These are phyloP conservation scores for Hyphopichia khmerensis DNA, from an alignment of 1,139 yeast species.

Conservation along the genomic window DNA sequence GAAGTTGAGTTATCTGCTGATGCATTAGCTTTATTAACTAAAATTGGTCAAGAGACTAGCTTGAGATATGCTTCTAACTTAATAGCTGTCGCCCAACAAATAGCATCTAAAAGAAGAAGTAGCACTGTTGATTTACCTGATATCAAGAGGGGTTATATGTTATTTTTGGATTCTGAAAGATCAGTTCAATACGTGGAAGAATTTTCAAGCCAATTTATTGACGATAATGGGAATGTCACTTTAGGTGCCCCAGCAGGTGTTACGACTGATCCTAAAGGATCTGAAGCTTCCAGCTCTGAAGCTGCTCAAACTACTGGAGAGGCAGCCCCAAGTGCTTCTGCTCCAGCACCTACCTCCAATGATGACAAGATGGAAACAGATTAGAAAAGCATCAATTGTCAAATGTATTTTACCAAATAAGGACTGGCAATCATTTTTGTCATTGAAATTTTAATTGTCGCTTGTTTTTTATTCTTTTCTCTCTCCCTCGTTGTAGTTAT, in stretches of 20 bases:
- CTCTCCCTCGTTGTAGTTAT: background rate
- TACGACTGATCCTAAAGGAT: conserved; percentile 10
- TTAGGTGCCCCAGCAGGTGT: conserved; percentile 31
- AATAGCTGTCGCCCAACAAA: conserved; percentile 84
- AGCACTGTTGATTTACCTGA: conserved; percentile 73
- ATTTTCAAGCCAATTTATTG: conserved; percentile 65
- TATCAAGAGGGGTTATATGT: conserved; percentile 80
- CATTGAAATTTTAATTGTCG: too few relatives aligned
- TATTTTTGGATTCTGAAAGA: conserved; percentile 86
- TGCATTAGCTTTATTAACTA: conserved; percentile 85
- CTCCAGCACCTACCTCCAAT: background rate
- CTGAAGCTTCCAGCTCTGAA: conserved; percentile 5
- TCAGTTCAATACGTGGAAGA: conserved; percentile 80
- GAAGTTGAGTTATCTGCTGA: conserved; percentile 84
- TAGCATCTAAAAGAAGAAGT: conserved; percentile 79
- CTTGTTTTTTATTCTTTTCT: too few relatives aligned
- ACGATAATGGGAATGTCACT: conserved; percentile 65
- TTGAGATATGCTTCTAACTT: conserved; percentile 91
- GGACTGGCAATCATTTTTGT: too few relatives aligned
- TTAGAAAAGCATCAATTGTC: conserved; percentile 8
- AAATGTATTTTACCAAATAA: conserved; percentile 4
- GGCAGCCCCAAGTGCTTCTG: conserved; percentile 8
- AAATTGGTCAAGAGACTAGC: conserved; percentile 90
- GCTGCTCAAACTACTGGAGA: conserved; percentile 10
- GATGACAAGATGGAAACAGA: conserved; percentile 55